Conservation (phyloP, 169 alveolate genomes). For the Besnoitia besnoiti region DNA sequence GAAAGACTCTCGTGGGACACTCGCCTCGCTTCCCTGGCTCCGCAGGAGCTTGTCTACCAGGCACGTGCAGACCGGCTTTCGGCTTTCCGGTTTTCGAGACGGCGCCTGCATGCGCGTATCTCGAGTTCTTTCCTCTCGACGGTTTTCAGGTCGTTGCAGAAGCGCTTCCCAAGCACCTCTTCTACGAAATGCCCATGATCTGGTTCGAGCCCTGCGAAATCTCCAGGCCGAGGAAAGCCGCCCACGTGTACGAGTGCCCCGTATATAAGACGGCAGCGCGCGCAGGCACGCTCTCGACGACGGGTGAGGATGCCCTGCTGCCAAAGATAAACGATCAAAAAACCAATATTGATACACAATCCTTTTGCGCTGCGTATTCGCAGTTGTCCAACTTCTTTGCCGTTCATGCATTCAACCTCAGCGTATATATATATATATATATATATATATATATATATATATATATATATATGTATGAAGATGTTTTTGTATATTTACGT, state of each 20-base stretch:
- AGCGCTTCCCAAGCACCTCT: slow-evolving; percentile 69
- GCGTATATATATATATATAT: not conserved
- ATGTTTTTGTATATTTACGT: not conserved
- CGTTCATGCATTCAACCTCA: not conserved
- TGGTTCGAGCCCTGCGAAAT: slow-evolving; percentile 78
- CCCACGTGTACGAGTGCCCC: slow-evolving; percentile 80
- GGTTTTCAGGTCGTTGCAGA: slow-evolving; percentile 81
- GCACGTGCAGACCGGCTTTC: no score
- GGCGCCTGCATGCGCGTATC: no score
- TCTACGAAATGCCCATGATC: slow-evolving; percentile 68
- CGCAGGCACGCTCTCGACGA: slow-evolving; percentile 82
- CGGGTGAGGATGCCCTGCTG: slow-evolving; percentile 74
- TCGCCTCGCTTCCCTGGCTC: no score
- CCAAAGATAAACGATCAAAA: no score
- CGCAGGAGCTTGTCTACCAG: no score
- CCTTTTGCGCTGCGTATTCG: no score
- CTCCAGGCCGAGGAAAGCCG: slow-evolving; percentile 65
- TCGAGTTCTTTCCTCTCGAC: no score
- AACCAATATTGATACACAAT: no score
- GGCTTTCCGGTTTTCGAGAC: no score
- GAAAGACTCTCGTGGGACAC: no score
- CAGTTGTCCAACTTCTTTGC: no score
- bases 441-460: not conserved
- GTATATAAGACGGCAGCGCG: slow-evolving; percentile 83
- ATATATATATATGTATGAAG: not conserved